phyloP scores from a whole-genome alignment of 176 grass and related monocot species.

The Tillandsia leiboldiana region DNA sequence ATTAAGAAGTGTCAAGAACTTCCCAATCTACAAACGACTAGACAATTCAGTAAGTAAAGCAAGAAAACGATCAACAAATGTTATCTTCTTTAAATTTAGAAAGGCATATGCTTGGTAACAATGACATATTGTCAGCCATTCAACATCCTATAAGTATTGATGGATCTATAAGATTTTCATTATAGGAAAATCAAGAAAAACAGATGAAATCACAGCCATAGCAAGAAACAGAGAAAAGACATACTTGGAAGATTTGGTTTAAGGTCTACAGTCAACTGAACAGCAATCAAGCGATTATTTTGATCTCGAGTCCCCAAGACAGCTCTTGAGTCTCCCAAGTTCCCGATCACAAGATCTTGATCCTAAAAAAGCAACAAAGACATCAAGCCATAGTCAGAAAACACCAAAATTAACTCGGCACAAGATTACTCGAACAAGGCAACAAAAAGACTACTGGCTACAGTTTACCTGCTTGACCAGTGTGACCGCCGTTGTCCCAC shows the following conservation, averaged over 20 bases:
- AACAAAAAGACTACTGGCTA: constrained; percentile 1
- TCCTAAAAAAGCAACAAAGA: constrained; percentile 36
- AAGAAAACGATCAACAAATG: no score
- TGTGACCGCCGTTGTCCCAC: constrained; percentile 88
- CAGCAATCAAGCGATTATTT: constrained; percentile 36
- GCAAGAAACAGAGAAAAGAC: constrained; percentile 6
- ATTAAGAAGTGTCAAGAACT: no score
- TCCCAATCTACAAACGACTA: no score
- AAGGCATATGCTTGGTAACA: no score
- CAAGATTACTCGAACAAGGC: constrained; percentile 16
- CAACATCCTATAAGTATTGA: no score
- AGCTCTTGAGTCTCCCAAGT: constrained; percentile 74
- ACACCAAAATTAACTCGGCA: constrained; percentile 3
- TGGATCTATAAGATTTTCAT: no score
- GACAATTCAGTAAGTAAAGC: no score
- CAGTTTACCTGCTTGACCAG: constrained; percentile 66
- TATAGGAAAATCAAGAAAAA: no score
- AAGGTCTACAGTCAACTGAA: constrained; percentile 67
- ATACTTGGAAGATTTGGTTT: constrained; percentile 79
- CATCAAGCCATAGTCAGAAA: constrained; percentile 8
- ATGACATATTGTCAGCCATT: no score
- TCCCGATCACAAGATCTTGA: constrained; percentile 53
- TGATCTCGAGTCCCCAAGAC: constrained; percentile 62
- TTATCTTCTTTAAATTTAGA: no score
- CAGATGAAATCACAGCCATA: neutral